phyloP scores from a whole-genome alignment of 345 rosid genomes.

The Citrus sp. region DNA sequence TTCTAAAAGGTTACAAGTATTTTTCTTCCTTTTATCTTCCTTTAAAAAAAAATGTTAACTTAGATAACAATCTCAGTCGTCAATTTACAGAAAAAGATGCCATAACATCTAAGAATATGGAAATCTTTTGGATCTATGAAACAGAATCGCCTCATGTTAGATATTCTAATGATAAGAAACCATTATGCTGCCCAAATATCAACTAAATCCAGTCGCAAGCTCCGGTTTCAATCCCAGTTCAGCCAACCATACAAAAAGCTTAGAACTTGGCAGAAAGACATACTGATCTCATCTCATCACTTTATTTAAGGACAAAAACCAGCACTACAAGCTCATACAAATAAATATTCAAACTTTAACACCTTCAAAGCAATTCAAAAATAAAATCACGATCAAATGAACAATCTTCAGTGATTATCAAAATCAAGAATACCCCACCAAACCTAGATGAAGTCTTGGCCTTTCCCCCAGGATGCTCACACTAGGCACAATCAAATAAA shows the following conservation, averaged over 20 bases:
- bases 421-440: background rate
- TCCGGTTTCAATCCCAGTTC: background rate
- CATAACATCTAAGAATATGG: background rate
- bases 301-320: background rate
- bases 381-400: background rate
- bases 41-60: background rate
- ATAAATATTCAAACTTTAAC: background rate
- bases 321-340: background rate
- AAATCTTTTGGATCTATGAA: background rate
- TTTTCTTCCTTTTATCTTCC: background rate
- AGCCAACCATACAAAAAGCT: background rate
- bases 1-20: background rate
- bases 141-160: background rate
- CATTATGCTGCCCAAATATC: background rate
- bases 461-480: background rate
- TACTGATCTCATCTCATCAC: background rate
- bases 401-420: background rate
- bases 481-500: background rate
- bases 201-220: background rate
- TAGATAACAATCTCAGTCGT: background rate
- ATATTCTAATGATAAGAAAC: background rate
- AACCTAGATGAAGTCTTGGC: background rate
- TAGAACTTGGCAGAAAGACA: background rate
- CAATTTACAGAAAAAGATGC: background rate
- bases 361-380: background rate